phyloP scores from a whole-genome alignment of 2,329 filamentous ascomycete genomes.

The Capronia coronata region DNA sequence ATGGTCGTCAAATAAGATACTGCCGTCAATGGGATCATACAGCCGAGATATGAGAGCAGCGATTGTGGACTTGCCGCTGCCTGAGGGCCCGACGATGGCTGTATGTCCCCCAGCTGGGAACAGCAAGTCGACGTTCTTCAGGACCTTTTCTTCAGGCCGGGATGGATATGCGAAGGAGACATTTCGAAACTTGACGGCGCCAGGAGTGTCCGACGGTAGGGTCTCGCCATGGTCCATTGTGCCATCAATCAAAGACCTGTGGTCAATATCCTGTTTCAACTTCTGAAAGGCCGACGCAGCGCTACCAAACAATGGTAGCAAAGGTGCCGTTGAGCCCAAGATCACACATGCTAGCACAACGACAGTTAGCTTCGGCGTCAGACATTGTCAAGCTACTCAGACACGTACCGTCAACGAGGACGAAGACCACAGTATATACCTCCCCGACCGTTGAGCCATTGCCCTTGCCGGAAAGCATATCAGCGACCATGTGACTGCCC shows the following conservation, averaged over 20 bases:
- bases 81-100: conserved; percentile 46
- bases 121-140: conserved; percentile 32
- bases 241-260: conserved; percentile 42
- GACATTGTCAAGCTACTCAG: background rate
- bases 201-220: background rate
- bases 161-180: conserved; percentile 36
- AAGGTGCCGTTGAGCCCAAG: conserved; percentile 42
- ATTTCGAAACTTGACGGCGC: conserved; percentile 32
- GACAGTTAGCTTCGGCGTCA: background rate
- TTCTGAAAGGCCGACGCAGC: conserved; percentile 52
- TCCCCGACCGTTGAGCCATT: conserved; percentile 40
- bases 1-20: conserved; percentile 31
- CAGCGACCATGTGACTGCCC: conserved; percentile 47
- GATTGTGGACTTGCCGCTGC: conserved; percentile 48
- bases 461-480: conserved; percentile 25
- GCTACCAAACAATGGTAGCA: conserved; percentile 46
- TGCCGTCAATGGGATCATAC: conserved; percentile 34
- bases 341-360: conserved; percentile 38
- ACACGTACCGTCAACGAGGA: conserved; percentile 47
- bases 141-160: conserved; percentile 34
- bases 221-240: background rate
- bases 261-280: conserved; percentile 53
- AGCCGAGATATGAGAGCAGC: conserved; percentile 35
- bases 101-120: conserved; percentile 36
- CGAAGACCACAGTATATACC: conserved; percentile 52